These are phyloP conservation scores for Xylaria scruposa DNA, from an alignment of 495 filamentous ascomycete species.

Conservation along the genomic window DNA sequence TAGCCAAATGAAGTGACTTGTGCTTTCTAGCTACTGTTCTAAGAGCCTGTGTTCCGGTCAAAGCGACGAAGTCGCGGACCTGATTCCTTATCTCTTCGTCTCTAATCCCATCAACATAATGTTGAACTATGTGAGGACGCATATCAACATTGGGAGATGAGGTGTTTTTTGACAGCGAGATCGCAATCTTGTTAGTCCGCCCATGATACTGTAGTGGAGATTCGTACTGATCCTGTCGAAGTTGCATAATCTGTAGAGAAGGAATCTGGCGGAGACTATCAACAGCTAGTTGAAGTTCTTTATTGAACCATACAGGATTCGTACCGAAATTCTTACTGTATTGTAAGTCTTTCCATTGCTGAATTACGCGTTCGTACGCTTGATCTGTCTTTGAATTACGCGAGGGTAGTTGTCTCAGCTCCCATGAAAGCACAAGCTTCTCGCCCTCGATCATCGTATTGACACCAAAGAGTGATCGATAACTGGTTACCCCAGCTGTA, in stretches of 20 bases:
- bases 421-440: conserved; percentile 51
- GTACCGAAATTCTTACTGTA: conserved; percentile 39
- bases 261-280: conserved; percentile 54
- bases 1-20: conserved; percentile 53
- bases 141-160: conserved; percentile 29
- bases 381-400: conserved; percentile 42
- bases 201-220: conserved; percentile 49
- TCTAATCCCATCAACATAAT: conserved; percentile 56
- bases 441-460: conserved; percentile 60
- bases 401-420: conserved; percentile 45
- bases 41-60: conserved; percentile 29
- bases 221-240: conserved; percentile 56
- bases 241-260: conserved; percentile 53
- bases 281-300: conserved; percentile 48
- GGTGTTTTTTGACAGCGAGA: conserved; percentile 39
- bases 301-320: conserved; percentile 54
- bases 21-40: conserved; percentile 49
- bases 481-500: conserved; percentile 32
- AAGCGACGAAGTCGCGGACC: conserved; percentile 44
- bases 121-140: conserved; percentile 37
- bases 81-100: conserved; percentile 43
- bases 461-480: conserved; percentile 54
- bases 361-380: conserved; percentile 41
- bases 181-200: conserved; percentile 46
- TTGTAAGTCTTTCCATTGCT: conserved; percentile 50